A percentile compares a stretch with the other conserved stretches of the same genome.
phyloP scores from a whole-genome alignment of 441 rosid genomes.

The Bruguiera hainesii region DNA sequence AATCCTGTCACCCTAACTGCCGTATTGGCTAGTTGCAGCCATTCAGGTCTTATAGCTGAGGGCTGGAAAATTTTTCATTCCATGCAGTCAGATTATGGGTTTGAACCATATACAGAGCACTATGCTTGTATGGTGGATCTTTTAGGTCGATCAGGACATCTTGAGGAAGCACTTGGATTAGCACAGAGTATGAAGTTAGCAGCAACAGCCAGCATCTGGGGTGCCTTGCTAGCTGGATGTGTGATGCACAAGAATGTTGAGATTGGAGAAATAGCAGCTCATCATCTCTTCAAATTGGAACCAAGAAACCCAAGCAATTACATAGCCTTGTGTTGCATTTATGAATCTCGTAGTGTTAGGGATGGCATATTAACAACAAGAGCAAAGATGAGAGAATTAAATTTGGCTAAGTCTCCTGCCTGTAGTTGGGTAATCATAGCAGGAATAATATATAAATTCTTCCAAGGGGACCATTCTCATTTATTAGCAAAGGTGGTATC shows the following conservation, averaged over 20 bases:
- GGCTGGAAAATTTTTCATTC: slow-evolving; percentile 23
- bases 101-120: slow-evolving; percentile 25
- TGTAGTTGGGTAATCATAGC: slow-evolving; percentile 26
- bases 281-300: slow-evolving; percentile 24
- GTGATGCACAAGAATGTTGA: slow-evolving; percentile 23
- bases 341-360: slow-evolving; percentile 17
- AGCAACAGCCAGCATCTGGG: slow-evolving; percentile 26
- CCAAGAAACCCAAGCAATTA: slow-evolving; percentile 26
- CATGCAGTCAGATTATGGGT: slow-evolving; percentile 16
- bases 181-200: slow-evolving; percentile 10
- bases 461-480: slow-evolving; percentile 22
- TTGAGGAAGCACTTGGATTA: slow-evolving; percentile 25
- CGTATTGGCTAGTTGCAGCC: slow-evolving; percentile 26
- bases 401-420: slow-evolving; percentile 26
- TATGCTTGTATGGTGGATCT: slow-evolving; percentile 32
- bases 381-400: slow-evolving; percentile 22
- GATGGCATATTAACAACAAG: slow-evolving; percentile 11
- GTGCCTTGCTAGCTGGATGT: slow-evolving; percentile 28
- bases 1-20: slow-evolving; percentile 27
- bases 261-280: slow-evolving; percentile 30
- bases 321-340: slow-evolving; percentile 25
- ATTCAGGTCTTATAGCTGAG: slow-evolving; percentile 25
- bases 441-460: slow-evolving; percentile 21
- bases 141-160: slow-evolving; percentile 23
- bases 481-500: slow-evolving; percentile 10